Conservation (phyloP, 345 rosid genomes). For the Citrus maxima region DNA sequence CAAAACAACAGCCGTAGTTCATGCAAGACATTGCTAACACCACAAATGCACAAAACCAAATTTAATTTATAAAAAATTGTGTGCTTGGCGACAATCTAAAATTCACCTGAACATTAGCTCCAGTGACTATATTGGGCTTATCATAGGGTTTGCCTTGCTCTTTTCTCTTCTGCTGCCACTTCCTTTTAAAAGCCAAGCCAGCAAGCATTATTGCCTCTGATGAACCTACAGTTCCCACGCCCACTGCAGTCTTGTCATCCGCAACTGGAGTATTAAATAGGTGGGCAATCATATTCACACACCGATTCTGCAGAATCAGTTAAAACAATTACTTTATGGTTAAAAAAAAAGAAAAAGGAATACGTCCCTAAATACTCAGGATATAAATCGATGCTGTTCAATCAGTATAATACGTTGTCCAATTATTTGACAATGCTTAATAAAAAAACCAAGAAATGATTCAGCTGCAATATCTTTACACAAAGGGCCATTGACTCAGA, state of each 20-base stretch:
- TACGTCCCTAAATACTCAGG: neutral
- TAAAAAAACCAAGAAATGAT: too few relatives aligned
- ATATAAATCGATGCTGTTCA: neutral
- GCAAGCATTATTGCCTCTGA: slow-evolving; percentile 86
- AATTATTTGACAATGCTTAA: neutral
- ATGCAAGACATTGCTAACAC: neutral
- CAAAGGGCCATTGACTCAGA: neutral
- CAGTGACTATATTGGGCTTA: slow-evolving; percentile 76
- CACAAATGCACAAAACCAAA: neutral
- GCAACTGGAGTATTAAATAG: slow-evolving; percentile 66
- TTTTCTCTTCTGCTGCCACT: slow-evolving; percentile 63
- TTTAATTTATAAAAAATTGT: too few relatives aligned
- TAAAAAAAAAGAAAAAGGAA: too few relatives aligned
- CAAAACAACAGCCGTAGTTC: neutral
- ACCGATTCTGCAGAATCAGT: slow-evolving; percentile 51
- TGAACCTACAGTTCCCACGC: slow-evolving; percentile 75
- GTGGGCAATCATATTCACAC: slow-evolving; percentile 79
- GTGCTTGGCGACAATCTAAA: neutral
- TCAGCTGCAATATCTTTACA: neutral
- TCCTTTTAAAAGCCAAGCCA: slow-evolving; percentile 72
- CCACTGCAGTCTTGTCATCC: slow-evolving; percentile 59
- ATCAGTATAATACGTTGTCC: neutral
- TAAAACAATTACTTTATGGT: neutral
- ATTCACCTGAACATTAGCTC: slow-evolving; percentile 72
- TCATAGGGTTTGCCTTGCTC: slow-evolving; percentile 48